Percentiles rank a stretch among this genome's conserved stretches.
These are phyloP conservation scores for Fereydounia khargensis DNA, from an alignment of 1,284 basidiomycete species.

Conservation along the genomic window DNA sequence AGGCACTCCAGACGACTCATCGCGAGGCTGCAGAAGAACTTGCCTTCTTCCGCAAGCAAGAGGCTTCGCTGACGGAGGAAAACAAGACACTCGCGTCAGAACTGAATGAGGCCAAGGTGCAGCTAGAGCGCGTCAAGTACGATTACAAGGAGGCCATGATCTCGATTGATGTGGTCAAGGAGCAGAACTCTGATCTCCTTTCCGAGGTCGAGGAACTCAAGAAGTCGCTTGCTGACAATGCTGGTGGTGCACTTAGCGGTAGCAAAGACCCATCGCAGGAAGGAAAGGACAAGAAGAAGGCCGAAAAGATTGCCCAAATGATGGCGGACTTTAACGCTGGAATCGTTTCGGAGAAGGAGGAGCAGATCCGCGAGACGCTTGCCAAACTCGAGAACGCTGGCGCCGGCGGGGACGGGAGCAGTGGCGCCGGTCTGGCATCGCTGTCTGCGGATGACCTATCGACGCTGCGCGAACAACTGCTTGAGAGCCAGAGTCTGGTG, in stretches of 20 bases:
- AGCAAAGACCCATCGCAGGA: slow-evolving; percentile 68
- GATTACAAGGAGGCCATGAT: slow-evolving; percentile 93
- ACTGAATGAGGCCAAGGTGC: slow-evolving; percentile 84
- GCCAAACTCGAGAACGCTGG: slow-evolving; percentile 70
- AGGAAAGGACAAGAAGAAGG: slow-evolving; percentile 97
- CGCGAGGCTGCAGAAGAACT: slow-evolving; percentile 71
- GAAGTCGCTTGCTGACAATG: slow-evolving; percentile 38
- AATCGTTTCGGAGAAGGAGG: slow-evolving; percentile 90
- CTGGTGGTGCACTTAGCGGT: slow-evolving; percentile 25
- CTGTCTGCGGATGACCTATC: slow-evolving; percentile 73
- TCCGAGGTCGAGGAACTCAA: slow-evolving; percentile 82
- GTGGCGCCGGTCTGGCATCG: slow-evolving; percentile 1
- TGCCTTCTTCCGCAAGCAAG: slow-evolving; percentile 82
- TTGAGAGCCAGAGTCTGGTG: slow-evolving; percentile 80
- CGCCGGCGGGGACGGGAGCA: slow-evolving; percentile 8
- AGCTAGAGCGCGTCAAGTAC: slow-evolving; percentile 87
- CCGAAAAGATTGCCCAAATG: slow-evolving; percentile 99
- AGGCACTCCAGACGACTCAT: slow-evolving; percentile 44
- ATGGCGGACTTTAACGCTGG: slow-evolving; percentile 85
- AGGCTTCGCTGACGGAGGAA: slow-evolving; percentile 37
- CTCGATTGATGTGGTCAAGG: slow-evolving; percentile 92
- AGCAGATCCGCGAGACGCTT: slow-evolving; percentile 78
- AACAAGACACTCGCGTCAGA: slow-evolving; percentile 59
- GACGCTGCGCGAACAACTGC: slow-evolving; percentile 77
- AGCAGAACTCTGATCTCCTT: slow-evolving; percentile 85